Percentiles rank a stretch among this genome's conserved stretches.
Evolutionary conservation across 768 basidiomycete species (phyloP).

Genomic region (Rickenella mellea): DNA sequence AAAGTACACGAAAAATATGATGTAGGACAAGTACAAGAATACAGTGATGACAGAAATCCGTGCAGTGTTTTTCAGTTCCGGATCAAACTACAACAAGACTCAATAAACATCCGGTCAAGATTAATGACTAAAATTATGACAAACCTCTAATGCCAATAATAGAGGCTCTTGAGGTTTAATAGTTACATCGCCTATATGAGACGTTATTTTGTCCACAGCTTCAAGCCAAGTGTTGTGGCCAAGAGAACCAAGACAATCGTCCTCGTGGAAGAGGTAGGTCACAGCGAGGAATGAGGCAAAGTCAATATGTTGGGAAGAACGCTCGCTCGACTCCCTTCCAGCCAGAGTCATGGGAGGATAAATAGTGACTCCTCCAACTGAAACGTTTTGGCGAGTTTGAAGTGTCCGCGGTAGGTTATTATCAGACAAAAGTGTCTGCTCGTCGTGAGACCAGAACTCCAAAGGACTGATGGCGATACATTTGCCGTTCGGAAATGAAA

Average conservation of each 20-base stretch:
- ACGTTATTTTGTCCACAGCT: constrained; percentile 34
- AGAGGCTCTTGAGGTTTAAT: constrained; percentile 32
- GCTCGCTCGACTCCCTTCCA: constrained; percentile 49
- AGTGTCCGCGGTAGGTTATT: constrained; percentile 51
- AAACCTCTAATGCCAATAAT: constrained; percentile 36
- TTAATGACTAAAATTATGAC: too few relatives aligned
- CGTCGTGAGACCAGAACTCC: constrained; percentile 65
- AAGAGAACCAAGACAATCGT: constrained; percentile 51
- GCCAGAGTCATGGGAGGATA: constrained; percentile 73
- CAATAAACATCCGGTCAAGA: neutral
- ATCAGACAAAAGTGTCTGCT: constrained; percentile 41
- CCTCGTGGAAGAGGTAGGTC: constrained; percentile 76
- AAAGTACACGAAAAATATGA: constrained; percentile 67
- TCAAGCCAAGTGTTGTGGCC: constrained; percentile 62
- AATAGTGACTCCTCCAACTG: constrained; percentile 54
- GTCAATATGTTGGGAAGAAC: constrained; percentile 42
- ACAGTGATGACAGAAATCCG: constrained; percentile 54
- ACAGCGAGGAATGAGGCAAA: constrained; percentile 65
- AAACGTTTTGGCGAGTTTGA: constrained; percentile 38
- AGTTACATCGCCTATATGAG: constrained; percentile 25
- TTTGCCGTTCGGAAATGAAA: constrained; percentile 38
- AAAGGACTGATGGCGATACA: constrained; percentile 71
- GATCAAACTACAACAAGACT: constrained; percentile 1
- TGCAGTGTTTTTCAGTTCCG: constrained; percentile 11
- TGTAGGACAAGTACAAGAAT: constrained; percentile 69